Percentiles rank a stretch among this genome's conserved stretches.
Evolutionary conservation across 169 alveolate species (phyloP).

Genomic region (Babesia bigemina): DNA sequence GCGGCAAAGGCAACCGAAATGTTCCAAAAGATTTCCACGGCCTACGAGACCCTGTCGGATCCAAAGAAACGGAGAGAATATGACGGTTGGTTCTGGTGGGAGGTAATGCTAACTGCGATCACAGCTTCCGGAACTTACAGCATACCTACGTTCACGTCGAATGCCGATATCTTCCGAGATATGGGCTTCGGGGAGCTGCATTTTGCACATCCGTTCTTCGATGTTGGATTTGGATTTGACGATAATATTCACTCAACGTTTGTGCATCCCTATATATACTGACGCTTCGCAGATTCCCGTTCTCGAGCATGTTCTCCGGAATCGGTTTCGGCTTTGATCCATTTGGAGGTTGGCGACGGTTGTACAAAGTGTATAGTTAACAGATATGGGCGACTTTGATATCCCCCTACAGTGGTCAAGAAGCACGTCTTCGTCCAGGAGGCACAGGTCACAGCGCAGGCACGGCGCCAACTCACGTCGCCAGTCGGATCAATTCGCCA

Average conservation of each 20-base stretch:
- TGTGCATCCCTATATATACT: neutral
- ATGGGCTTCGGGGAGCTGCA: neutral
- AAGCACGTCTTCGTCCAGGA: neutral
- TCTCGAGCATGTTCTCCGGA: neutral
- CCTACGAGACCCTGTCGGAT: slow-evolving; percentile 76
- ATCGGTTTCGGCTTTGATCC: slow-evolving; percentile 3
- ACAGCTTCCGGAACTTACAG: neutral
- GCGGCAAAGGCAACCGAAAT: slow-evolving; percentile 72
- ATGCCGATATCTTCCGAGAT: neutral
- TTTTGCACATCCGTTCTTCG: neutral
- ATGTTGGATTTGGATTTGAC: neutral
- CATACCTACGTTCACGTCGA: neutral
- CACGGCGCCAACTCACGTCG: neutral
- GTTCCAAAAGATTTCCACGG: slow-evolving; percentile 72
- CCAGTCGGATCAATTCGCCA: neutral
- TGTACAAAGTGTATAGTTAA: neutral
- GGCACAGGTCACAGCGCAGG: neutral
- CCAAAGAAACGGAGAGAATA: slow-evolving; percentile 68
- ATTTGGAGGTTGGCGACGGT: neutral
- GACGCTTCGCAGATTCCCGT: slow-evolving; percentile 1
- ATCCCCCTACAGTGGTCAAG: neutral
- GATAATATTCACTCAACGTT: neutral
- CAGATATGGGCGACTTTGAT: neutral
- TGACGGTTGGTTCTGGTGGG: slow-evolving; percentile 56
- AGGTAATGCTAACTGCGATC: neutral